Evolutionary conservation across 768 basidiomycete genomes (phyloP).

Genomic region (Pisolithus sp.): DNA sequence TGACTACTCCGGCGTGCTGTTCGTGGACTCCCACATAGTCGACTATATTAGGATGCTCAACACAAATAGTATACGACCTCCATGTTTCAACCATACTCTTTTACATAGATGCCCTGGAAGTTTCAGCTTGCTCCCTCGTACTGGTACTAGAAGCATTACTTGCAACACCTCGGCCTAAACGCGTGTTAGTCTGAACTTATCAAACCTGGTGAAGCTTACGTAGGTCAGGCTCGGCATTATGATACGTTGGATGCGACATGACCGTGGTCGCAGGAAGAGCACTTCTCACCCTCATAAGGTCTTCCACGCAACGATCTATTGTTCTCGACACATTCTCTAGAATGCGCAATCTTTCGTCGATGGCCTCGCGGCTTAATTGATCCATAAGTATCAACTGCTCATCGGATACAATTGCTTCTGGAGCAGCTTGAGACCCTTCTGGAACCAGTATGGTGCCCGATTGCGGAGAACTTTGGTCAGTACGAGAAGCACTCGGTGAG

Average conservation of each 20-base stretch:
- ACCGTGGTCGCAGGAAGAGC: slow-evolving; percentile 44
- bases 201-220: neutral
- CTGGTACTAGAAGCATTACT: neutral
- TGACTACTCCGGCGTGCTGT: neutral
- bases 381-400: slow-evolving; percentile 65
- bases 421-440: slow-evolving; percentile 35
- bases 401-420: slow-evolving; percentile 22
- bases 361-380: slow-evolving; percentile 64
- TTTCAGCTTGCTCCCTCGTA: neutral
- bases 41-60: neutral
- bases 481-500: neutral
- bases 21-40: too few species aligned
- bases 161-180: neutral
- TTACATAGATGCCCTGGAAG: neutral
- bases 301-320: slow-evolving; percentile 70
- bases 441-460: slow-evolving; percentile 3
- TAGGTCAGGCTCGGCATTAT: neutral
- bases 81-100: neutral
- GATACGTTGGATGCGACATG: slow-evolving; percentile 5
- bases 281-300: slow-evolving; percentile 71
- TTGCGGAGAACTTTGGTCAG: slow-evolving; percentile 3
- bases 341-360: slow-evolving; percentile 77
- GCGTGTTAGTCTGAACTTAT: neutral
- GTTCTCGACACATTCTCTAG: slow-evolving; percentile 72
- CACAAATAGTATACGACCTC: neutral